phyloP scores from a whole-genome alignment of 2,329 filamentous ascomycete genomes.

The Fusarium pseudoanthophilum region DNA sequence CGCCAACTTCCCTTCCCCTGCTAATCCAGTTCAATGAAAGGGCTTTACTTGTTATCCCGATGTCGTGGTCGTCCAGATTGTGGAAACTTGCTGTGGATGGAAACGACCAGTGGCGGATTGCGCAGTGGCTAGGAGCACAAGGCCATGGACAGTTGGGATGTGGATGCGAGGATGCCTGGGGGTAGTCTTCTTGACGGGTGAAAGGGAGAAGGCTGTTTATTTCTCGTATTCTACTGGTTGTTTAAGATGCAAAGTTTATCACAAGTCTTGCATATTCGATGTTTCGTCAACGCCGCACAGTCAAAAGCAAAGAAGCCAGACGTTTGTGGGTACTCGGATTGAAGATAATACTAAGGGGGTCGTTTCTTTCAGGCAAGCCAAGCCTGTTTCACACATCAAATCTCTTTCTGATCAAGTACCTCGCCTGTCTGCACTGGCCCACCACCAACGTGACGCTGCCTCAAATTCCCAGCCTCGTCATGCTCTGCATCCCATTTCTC shows the following conservation, averaged over 20 bases:
- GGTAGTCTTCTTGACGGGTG: neutral
- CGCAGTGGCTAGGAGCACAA: too few species aligned
- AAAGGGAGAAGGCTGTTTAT: neutral
- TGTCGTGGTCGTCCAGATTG: neutral
- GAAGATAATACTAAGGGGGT: fast-evolving
- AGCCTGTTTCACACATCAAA: neutral
- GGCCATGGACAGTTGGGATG: neutral
- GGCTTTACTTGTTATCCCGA: neutral
- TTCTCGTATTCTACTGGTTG: neutral
- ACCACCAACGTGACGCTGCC: neutral
- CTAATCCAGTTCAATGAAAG: too few species aligned
- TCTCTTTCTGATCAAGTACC: neutral
- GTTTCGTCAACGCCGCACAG: neutral
- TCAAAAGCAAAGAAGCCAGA: neutral
- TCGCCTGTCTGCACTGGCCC: neutral
- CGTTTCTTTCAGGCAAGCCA: fast-evolving
- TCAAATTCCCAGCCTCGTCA: constrained; percentile 56
- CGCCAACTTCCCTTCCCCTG: neutral
- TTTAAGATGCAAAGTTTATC: fast-evolving
- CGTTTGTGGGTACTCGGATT: fast-evolving
- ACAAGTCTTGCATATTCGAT: neutral
- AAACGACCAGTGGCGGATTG: neutral
- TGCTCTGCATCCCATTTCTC: constrained; percentile 67
- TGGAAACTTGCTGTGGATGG: neutral
- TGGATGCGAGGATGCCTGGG: neutral